Percentiles rank a stretch among this genome's conserved stretches.
phyloP scores from a whole-genome alignment of 2,329 filamentous ascomycete genomes.

The Penicillium concentricum region DNA sequence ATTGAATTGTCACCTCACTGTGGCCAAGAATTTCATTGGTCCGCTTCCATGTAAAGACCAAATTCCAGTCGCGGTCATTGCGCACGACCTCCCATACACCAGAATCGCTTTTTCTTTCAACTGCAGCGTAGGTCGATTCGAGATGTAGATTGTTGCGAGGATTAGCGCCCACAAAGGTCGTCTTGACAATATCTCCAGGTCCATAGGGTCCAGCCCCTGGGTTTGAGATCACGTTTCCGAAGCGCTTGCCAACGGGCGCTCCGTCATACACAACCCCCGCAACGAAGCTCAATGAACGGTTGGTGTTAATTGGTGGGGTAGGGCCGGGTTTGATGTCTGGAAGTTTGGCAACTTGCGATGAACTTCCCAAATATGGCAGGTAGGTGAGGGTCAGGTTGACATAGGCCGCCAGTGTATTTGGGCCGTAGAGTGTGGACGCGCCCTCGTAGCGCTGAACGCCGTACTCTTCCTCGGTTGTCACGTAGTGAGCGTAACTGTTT shows the following conservation, averaged over 20 bases:
- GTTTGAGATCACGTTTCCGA: conserved; percentile 64
- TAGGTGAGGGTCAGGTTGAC: conserved; percentile 79
- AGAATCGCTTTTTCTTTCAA: conserved; percentile 61
- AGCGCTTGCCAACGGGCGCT: conserved; percentile 63
- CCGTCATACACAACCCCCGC: conserved; percentile 73
- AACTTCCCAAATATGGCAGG: conserved; percentile 63
- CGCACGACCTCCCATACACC: conserved; percentile 64
- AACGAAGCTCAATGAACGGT: conserved; percentile 76
- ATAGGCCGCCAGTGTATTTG: conserved; percentile 78
- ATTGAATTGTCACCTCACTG: conserved; percentile 75
- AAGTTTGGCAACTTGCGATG: conserved; percentile 38
- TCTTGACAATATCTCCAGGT: conserved; percentile 62
- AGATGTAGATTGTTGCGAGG: conserved; percentile 83
- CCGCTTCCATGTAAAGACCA: conserved; percentile 78
- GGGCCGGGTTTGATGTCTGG: conserved; percentile 54
- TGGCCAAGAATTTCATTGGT: conserved; percentile 67
- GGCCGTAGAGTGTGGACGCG: conserved; percentile 86
- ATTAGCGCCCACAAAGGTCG: conserved; percentile 80
- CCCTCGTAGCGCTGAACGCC: conserved; percentile 86
- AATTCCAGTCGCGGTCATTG: conserved; percentile 77
- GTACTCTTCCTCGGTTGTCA: conserved; percentile 78
- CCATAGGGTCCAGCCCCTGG: conserved; percentile 55
- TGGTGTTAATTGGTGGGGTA: conserved; percentile 73
- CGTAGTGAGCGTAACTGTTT: conserved; percentile 86
- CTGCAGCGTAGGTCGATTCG: conserved; percentile 72